Evolutionary conservation across 345 rosid species (phyloP).

Genomic region (Camelina hispida): DNA sequence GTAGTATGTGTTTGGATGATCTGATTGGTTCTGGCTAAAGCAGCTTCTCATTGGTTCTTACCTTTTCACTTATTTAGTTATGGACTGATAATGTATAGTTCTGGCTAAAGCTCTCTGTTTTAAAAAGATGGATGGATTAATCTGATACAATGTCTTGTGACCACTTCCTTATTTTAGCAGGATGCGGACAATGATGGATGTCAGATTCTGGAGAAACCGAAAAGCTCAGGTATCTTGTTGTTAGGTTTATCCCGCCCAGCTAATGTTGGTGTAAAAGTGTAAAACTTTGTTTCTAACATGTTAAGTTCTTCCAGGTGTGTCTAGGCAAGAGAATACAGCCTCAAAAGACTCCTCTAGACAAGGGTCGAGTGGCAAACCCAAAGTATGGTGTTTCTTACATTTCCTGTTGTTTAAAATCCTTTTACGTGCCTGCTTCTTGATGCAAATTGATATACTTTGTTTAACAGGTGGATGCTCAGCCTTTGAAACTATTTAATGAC

Average conservation of each 20-base stretch:
- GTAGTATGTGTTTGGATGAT: not conserved
- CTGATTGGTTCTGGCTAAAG: constrained; percentile 8
- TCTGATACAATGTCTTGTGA: constrained; percentile 6
- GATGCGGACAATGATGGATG: constrained; percentile 43
- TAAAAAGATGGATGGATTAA: too few relatives aligned
- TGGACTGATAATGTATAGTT: too few relatives aligned
- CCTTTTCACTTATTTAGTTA: not conserved
- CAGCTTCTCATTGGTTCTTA: not conserved
- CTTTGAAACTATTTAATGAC: constrained; percentile 40
- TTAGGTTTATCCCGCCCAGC: not conserved
- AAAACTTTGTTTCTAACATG: constrained; percentile 2
- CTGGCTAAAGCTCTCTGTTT: too few relatives aligned
- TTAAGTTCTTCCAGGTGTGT: constrained; percentile 46
- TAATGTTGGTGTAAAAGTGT: constrained; percentile 28
- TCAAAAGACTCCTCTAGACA: constrained; percentile 34
- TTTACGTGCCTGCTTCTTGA: constrained; percentile 23
- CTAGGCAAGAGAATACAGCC: constrained; percentile 24
- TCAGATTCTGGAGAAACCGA: constrained; percentile 41
- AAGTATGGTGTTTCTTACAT: constrained; percentile 54
- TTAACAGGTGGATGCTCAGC: constrained; percentile 54
- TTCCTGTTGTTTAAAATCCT: constrained; percentile 9
- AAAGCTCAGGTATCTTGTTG: constrained; percentile 38
- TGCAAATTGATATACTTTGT: constrained; percentile 28
- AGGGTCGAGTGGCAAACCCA: constrained; percentile 43
- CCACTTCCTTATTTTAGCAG: constrained; percentile 46